Evolutionary conservation across 345 rosid species (phyloP), one percentile per base, ranked within the genome.

Genomic region (Heritiera littoralis): DNA sequence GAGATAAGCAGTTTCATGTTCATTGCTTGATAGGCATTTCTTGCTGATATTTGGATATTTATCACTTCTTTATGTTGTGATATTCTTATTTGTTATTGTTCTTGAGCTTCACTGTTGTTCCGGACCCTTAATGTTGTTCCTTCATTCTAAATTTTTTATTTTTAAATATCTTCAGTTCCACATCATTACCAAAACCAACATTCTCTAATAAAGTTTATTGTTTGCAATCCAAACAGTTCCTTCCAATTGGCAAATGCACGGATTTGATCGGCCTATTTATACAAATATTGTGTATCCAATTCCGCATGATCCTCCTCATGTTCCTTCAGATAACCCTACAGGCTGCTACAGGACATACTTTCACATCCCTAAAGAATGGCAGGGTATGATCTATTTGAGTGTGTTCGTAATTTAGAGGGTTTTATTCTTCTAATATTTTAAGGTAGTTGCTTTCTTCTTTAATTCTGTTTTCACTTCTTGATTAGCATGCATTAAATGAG

Each of bases 161-260:
- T 76, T 68, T 15, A 54, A 61, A 66, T 55, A 35, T 75, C 2
- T 75, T n/a, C 11, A 64, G 48, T 66, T 23, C 73, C 11, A 20
- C 55, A n/a, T 79, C 20, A 30, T 61, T 18, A 65, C 72, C 17
- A 20, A 13, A 79, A 32, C 20, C 64, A 60, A 76, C 30, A 43
- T 65, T 78, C 41, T 72, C 73, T 87, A 74, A 61, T 76, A 74
- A 74, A 65, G 58, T 84, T 76, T 77, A 52, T 48, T 48, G 32
- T 81, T 76, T 13, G 52, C 83, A 63, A 75, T 77, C 84, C 85
- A 84, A 80, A 46, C 93, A 96, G 98, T 96, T 86, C 99, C 99
- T 86, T 96, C 99, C 61, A 96, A 94, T 76, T 96, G 99, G 99
- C 94, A 96, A 88, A 81, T 90, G 89, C 97, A 96, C 89, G 99